These are phyloP conservation scores for Lonicera japonica DNA, from an alignment of 129 eudicot genomes.

Conservation along the genomic window DNA sequence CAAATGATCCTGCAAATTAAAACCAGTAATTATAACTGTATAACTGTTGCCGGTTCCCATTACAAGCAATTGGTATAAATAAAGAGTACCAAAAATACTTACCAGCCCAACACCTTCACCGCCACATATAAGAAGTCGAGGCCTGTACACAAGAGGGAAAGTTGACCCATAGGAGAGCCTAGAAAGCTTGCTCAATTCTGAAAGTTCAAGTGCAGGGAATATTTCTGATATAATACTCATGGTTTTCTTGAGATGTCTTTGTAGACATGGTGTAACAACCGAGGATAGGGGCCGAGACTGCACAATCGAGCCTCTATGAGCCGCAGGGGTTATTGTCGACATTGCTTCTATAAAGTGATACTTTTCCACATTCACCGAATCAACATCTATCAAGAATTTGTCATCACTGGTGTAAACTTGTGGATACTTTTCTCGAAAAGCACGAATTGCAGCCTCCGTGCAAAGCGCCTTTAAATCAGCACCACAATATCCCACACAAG, in stretches of 20 bases:
- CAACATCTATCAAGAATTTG: slow-evolving; percentile 90
- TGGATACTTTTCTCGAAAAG: slow-evolving; percentile 95
- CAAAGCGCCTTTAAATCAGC: slow-evolving; percentile 96
- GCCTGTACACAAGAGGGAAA: slow-evolving; percentile 89
- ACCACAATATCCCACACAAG: slow-evolving; percentile 99
- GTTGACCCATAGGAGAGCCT: slow-evolving; percentile 86
- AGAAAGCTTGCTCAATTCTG: slow-evolving; percentile 72
- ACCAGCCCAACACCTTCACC: slow-evolving; percentile 90
- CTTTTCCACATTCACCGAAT: slow-evolving; percentile 81
- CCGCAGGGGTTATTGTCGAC: slow-evolving; percentile 98
- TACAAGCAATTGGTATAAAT: slow-evolving; percentile 5
- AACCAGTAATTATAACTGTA: slow-evolving; percentile 30
- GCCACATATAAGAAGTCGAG: slow-evolving; percentile 76
- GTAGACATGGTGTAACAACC: slow-evolving; percentile 83
- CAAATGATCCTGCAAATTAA: slow-evolving; percentile 73
- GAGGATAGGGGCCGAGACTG: slow-evolving; percentile 91
- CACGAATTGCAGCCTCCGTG: slow-evolving; percentile 99
- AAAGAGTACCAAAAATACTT: slow-evolving; percentile 17
- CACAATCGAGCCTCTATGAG: slow-evolving; percentile 95
- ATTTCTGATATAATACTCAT: slow-evolving; percentile 74
- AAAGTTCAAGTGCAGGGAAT: slow-evolving; percentile 57
- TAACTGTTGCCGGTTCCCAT: slow-evolving; percentile 16
- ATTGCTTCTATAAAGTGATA: slow-evolving; percentile 90
- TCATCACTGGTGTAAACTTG: slow-evolving; percentile 99
- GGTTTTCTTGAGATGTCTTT: slow-evolving; percentile 62